Evolutionary conservation across 257 asterid species (phyloP).

Genomic region (Nicotiana tabacum): DNA sequence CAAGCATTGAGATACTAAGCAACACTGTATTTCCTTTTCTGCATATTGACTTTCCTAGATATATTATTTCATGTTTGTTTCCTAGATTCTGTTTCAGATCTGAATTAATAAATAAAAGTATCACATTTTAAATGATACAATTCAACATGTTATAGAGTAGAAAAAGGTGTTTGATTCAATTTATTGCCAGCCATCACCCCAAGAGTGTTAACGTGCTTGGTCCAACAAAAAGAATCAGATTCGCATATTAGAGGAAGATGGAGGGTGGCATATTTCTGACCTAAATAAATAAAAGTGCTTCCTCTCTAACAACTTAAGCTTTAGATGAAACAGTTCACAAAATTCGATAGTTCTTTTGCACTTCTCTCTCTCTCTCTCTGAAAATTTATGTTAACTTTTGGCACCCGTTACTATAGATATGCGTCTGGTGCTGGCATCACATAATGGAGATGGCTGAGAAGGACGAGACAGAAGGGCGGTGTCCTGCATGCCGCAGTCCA

Average conservation of each 20-base stretch:
- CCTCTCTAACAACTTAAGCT: neutral
- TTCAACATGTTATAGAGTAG: neutral
- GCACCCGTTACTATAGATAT: conserved; percentile 43
- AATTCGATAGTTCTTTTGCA: neutral
- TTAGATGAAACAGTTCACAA: neutral
- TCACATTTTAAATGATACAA: neutral
- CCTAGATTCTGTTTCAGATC: neutral
- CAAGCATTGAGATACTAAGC: neutral
- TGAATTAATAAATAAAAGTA: neutral
- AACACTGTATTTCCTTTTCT: neutral
- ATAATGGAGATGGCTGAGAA: conserved; percentile 98
- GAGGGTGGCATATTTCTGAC: neutral
- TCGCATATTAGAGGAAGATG: neutral
- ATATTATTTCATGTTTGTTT: neutral
- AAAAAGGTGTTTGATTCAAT: neutral
- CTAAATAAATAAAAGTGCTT: neutral
- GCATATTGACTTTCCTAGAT: neutral
- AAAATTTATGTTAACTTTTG: neutral
- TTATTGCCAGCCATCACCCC: neutral
- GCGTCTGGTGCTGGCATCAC: conserved; percentile 99
- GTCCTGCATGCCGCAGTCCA: conserved; percentile 97
- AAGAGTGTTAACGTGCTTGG: neutral
- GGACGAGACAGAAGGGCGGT: conserved; percentile 88
- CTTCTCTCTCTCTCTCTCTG: neutral
- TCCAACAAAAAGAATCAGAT: neutral